These are phyloP conservation scores for Eucalyptus regnans DNA, from an alignment of 345 rosid species.

Conservation along the genomic window DNA sequence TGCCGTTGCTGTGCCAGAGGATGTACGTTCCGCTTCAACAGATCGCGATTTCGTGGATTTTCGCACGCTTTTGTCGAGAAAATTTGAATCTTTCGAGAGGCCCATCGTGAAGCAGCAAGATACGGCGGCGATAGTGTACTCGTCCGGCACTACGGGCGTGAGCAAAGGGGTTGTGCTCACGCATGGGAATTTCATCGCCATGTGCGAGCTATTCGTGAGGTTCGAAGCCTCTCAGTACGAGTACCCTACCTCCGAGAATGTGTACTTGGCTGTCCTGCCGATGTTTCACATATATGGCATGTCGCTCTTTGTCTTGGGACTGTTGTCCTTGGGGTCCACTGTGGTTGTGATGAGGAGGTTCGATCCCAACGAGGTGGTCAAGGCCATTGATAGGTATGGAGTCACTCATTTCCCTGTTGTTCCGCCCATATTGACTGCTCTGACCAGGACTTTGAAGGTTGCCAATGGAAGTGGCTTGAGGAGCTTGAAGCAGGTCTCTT, in stretches of 20 bases:
- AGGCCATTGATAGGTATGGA: slow-evolving; percentile 31
- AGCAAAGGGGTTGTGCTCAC: slow-evolving; percentile 75
- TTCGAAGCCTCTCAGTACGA: slow-evolving; percentile 74
- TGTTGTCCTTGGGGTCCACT: slow-evolving; percentile 52
- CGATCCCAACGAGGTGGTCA: slow-evolving; percentile 25
- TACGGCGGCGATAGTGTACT: slow-evolving; percentile 68
- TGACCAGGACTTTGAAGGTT: slow-evolving; percentile 27
- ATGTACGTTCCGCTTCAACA: background rate
- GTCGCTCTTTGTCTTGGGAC: slow-evolving; percentile 49
- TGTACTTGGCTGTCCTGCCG: slow-evolving; percentile 58
- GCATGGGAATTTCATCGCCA: slow-evolving; percentile 58
- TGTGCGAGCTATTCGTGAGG: slow-evolving; percentile 58
- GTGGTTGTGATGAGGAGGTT: slow-evolving; percentile 70
- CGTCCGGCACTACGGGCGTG: slow-evolving; percentile 79
- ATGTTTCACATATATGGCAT: slow-evolving; percentile 80
- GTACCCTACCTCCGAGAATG: slow-evolving; percentile 25
- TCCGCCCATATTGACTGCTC: slow-evolving; percentile 56
- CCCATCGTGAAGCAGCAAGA: slow-evolving; percentile 57
- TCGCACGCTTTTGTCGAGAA: slow-evolving; percentile 14
- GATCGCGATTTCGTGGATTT: slow-evolving; percentile 13
- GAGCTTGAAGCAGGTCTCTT: slow-evolving; percentile 77
- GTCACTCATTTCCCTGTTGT: slow-evolving; percentile 72
- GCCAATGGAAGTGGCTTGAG: slow-evolving; percentile 19
- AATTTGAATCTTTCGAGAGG: slow-evolving; percentile 3
- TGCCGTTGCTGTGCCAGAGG: slow-evolving; percentile 30